Percentiles rank a stretch among this genome's conserved stretches.
Evolutionary conservation across 2,329 filamentous ascomycete genomes (phyloP).

Genomic region (Cladosporium colombiae): DNA sequence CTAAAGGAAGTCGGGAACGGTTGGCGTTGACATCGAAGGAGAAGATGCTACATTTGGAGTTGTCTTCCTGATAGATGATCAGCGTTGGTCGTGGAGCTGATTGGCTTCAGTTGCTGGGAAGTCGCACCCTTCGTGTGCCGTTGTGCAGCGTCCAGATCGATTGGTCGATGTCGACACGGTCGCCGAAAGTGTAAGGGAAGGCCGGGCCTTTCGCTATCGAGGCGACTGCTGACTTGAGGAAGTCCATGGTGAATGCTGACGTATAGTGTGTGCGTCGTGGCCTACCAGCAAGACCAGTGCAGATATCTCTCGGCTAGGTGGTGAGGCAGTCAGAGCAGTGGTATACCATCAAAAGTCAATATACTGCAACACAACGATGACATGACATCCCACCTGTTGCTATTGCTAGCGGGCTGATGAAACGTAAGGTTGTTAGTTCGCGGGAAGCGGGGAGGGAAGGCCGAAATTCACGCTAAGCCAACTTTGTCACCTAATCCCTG

Average conservation of each 20-base stretch:
- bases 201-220: constrained; percentile 94
- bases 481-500: neutral
- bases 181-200: constrained; percentile 90
- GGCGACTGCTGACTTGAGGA: constrained; percentile 94
- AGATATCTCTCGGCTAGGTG: neutral
- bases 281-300: neutral
- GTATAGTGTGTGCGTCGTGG: neutral
- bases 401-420: neutral
- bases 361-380: neutral
- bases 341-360: neutral
- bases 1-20: constrained; percentile 77
- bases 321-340: neutral
- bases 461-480: neutral
- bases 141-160: constrained; percentile 98
- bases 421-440: neutral
- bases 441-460: neutral
- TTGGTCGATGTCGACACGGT: constrained; percentile 86
- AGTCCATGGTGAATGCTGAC: constrained; percentile 70
- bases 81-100: constrained; percentile 10
- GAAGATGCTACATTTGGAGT: constrained; percentile 93
- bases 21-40: constrained; percentile 87
- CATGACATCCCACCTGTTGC: neutral
- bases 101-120: neutral
- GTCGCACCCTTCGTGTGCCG: constrained; percentile 78
- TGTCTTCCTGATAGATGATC: constrained; percentile 72